Evolutionary conservation across 345 rosid species (phyloP).

Genomic region (Rhizophora apiculata): DNA sequence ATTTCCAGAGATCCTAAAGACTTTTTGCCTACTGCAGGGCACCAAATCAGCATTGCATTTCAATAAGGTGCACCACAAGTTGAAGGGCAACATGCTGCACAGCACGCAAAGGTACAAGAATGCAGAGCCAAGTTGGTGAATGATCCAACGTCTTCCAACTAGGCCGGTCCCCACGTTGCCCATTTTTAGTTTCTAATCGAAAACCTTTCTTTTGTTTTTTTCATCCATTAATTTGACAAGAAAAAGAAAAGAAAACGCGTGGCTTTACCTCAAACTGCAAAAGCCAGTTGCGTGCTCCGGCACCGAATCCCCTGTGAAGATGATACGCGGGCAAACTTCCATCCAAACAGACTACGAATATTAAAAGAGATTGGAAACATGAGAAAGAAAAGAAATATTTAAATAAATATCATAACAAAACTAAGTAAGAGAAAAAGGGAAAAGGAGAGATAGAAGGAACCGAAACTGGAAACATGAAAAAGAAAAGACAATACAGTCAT

Average conservation of each 20-base stretch:
- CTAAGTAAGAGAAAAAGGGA: background rate
- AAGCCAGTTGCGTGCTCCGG: constrained; percentile 77
- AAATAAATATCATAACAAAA: background rate
- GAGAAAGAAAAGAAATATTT: constrained; percentile 5
- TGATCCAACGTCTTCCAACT: too few species aligned
- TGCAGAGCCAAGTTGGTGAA: too few species aligned
- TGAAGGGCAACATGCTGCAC: too few species aligned
- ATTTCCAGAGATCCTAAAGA: background rate
- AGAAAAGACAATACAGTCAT: too few species aligned
- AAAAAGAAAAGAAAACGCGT: background rate
- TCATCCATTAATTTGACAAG: background rate
- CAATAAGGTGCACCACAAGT: too few species aligned
- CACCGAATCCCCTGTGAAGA: constrained; percentile 73
- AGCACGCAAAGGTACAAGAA: too few species aligned
- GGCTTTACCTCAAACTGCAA: constrained; percentile 79
- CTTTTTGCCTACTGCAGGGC: background rate
- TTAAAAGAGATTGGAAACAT: background rate
- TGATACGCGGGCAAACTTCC: constrained; percentile 96
- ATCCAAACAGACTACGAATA: constrained; percentile 70
- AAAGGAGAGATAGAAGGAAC: background rate
- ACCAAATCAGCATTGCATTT: background rate
- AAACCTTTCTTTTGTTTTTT: background rate
- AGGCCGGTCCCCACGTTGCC: too few species aligned
- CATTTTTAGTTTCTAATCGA: background rate
- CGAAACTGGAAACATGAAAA: too few species aligned